Evolutionary conservation across 2,329 filamentous ascomycete genomes (phyloP), one percentile per base, ranked within the genome.

Genomic region (Cadophora sp.): DNA sequence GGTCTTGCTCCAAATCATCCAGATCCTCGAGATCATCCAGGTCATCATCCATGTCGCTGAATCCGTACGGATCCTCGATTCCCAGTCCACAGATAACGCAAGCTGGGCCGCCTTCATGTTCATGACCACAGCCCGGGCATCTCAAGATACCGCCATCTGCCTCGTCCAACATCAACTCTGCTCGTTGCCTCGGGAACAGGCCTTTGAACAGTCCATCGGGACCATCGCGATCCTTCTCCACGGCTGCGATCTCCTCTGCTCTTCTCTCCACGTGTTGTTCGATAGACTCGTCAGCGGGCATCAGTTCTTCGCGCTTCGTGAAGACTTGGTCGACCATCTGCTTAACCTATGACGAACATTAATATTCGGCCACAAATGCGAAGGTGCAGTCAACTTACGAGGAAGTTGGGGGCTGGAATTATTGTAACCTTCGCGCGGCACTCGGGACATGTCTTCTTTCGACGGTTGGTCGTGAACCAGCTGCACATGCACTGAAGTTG

Each of bases 391-490:
- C 6, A 24, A 78, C 81, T 75, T 77, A 88, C 86, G 50, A 91
- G 77, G 74, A 89, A 91, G 48, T 89, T 87, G 30, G 89, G 89
- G 8, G 87, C 86, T 0, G 89, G 89, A 70, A 85, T 80, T 33
- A 84, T 79, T 70, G 81, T 84, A 66, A 91, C 85, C 43, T 81
- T 79, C 3, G 85, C 81, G 67, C 89, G 84, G 75, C 89, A 92
- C 76, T 91, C 88, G 18, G 89, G 89, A 77, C 89, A 92, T 72
- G 88, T 89, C 76, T 89, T 89, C 73, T 85, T 87, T 51, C 79
- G 79, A 74, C 80, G 84, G 72, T 85, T 73, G 20, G 76, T 74
- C 22, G 75, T 65, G 62, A 80, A 78, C 78, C 73, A 78, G 68
- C 72, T 79, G 45, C 76, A 77, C 39, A 80, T 69, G 66, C 78